These are phyloP conservation scores for Zygnema circumcarinatum DNA, from an alignment of 139 green algal genomes.

Conservation along the genomic window DNA sequence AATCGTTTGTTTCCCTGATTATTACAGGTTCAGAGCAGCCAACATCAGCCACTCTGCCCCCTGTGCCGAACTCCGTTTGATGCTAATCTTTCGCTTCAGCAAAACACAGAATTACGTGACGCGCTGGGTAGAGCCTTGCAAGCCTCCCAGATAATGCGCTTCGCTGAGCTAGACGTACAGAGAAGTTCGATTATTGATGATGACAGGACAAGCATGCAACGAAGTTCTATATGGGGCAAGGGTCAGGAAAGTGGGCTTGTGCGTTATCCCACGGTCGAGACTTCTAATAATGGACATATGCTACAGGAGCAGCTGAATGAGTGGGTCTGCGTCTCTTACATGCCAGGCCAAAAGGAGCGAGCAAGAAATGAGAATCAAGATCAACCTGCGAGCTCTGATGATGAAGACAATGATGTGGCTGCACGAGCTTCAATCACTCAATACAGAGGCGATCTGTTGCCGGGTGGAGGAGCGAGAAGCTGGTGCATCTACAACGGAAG, in stretches of 20 bases:
- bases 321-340: background rate
- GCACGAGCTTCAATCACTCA: background rate
- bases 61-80: constrained; percentile 42
- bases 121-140: constrained; percentile 29
- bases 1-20: background rate
- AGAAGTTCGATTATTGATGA: background rate
- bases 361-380: background rate
- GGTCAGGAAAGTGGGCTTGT: background rate
- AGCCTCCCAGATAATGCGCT: background rate
- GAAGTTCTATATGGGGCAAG: background rate
- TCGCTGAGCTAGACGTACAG: background rate
- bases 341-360: background rate
- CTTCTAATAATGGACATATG: background rate
- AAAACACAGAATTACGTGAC: constrained; percentile 55
- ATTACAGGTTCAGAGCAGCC: constrained; percentile 18
- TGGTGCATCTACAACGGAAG: too few species aligned
- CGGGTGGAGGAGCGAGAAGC: background rate
- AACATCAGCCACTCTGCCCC: constrained; percentile 31
- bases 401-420: background rate
- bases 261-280: background rate
- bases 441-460: background rate
- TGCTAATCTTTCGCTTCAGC: background rate
- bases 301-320: background rate
- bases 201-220: background rate
- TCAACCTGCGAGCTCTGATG: background rate